Conservation (phyloP, 352 stramenopile genomes). For the Pythium aristosporum region DNA sequence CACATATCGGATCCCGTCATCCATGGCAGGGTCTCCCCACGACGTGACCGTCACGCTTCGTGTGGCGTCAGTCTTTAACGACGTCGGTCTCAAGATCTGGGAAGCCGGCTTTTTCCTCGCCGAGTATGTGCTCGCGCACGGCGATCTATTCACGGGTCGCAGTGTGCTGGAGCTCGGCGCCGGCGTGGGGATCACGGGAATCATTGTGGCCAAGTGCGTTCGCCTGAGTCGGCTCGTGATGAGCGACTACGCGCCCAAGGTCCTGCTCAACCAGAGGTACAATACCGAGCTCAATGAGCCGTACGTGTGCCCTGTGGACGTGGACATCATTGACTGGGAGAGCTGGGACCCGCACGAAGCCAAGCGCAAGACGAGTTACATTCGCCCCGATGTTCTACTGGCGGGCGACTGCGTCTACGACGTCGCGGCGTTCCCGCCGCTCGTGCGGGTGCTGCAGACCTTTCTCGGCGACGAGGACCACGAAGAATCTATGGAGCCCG, state of each 20-base stretch:
- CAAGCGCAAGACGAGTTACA: conserved; percentile 18
- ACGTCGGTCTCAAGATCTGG: conserved; percentile 84
- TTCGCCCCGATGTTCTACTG: conserved; percentile 53
- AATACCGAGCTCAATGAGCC: conserved; percentile 76
- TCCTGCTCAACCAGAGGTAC: conserved; percentile 84
- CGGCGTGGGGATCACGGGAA: conserved; percentile 68
- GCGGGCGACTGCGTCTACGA: conserved; percentile 83
- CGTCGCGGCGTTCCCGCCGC: conserved; percentile 48
- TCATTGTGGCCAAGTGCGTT: conserved; percentile 52
- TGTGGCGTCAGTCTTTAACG: conserved; percentile 78
- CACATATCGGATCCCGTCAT: conserved; percentile 44
- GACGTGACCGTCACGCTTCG: conserved; percentile 60
- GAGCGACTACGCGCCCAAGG: conserved; percentile 76
- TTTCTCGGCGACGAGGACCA: conserved; percentile 39
- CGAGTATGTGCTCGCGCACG: conserved; percentile 64
- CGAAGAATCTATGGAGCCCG: background rate
- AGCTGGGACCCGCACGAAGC: conserved; percentile 46
- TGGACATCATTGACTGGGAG: conserved; percentile 71
- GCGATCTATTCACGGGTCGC: conserved; percentile 43
- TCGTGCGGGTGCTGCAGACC: conserved; percentile 55
- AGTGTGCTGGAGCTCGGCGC: conserved; percentile 73
- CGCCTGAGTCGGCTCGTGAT: conserved; percentile 44
- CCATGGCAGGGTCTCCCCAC: background rate
- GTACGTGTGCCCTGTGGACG: conserved; percentile 45
- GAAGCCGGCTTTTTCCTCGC: conserved; percentile 75